Conservation (phyloP, 164 flowering plant genomes). For the Aristolochia fimbriata region DNA sequence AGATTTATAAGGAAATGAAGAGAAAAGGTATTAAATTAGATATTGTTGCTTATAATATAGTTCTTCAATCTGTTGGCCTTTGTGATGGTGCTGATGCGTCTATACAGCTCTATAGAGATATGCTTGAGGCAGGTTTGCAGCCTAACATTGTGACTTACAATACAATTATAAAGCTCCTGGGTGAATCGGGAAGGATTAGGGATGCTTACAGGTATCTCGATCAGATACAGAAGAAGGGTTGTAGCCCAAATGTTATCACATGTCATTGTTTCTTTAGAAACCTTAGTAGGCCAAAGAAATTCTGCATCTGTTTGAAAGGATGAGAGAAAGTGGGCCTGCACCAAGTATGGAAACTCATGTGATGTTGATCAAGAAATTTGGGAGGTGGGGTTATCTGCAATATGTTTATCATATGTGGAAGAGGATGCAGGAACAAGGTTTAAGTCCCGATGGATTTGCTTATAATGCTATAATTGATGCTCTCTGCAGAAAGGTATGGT, state of each 20-base stretch:
- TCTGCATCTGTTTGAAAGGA: slow-evolving; percentile 60
- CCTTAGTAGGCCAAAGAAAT: slow-evolving; percentile 68
- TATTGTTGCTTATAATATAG: slow-evolving; percentile 75
- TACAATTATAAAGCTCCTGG: slow-evolving; percentile 60
- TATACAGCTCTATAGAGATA: slow-evolving; percentile 43
- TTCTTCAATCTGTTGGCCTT: slow-evolving; percentile 54
- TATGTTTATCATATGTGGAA: slow-evolving; percentile 71
- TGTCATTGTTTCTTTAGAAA: slow-evolving; percentile 57
- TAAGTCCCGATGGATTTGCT: slow-evolving; percentile 68
- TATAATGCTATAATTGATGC: slow-evolving; percentile 88
- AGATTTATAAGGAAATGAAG: slow-evolving; percentile 80
- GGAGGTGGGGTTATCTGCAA: slow-evolving; percentile 88
- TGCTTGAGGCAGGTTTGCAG: slow-evolving; percentile 62
- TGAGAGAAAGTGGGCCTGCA: slow-evolving; percentile 53
- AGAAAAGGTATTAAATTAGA: slow-evolving; percentile 54
- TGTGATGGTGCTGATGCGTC: slow-evolving; percentile 70
- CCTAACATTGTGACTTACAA: slow-evolving; percentile 69
- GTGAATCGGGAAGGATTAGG: slow-evolving; percentile 51
- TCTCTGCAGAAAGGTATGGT: slow-evolving; percentile 72
- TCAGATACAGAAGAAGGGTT: slow-evolving; percentile 49
- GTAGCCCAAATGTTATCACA: slow-evolving; percentile 57
- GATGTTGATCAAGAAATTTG: slow-evolving; percentile 86
- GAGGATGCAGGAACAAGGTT: slow-evolving; percentile 68
- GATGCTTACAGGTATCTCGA: slow-evolving; percentile 48
- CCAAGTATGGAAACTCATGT: slow-evolving; percentile 85